These are phyloP conservation scores for Candida silvatica DNA, from an alignment of 805 yeast genomes.

Conservation along the genomic window DNA sequence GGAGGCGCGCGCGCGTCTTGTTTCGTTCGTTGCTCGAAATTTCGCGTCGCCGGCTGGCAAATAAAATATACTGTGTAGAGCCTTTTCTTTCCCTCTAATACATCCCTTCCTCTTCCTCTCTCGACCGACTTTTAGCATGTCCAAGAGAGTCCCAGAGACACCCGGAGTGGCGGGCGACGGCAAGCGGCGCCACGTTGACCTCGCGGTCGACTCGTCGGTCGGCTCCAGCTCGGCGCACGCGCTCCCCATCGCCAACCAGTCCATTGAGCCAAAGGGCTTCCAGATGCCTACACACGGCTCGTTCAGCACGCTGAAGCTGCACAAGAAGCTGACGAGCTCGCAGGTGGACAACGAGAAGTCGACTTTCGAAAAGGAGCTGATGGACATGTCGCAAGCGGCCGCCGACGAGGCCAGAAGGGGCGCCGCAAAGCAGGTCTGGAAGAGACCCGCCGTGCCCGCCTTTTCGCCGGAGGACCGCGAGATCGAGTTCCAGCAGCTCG, in stretches of 20 bases:
- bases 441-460: conserved; percentile 44
- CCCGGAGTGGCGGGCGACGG: too few species aligned
- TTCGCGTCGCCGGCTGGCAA: too few species aligned
- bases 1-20: too few species aligned
- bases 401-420: conserved; percentile 11
- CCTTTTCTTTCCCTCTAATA: too few species aligned
- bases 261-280: conserved; percentile 14
- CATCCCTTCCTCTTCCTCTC: too few species aligned
- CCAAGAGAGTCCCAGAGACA: too few species aligned
- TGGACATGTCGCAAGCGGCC: conserved; percentile 32
- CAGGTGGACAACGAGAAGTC: conserved; percentile 31
- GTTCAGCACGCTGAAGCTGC: conserved; percentile 17
- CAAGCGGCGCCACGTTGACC: conserved; percentile 1
- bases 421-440: conserved; percentile 29
- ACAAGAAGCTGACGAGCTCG: conserved; percentile 18
- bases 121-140: too few species aligned
- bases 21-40: too few species aligned
- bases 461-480: conserved; percentile 43
- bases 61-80: too few species aligned
- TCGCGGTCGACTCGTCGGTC: neutral
- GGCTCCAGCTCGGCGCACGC: neutral
- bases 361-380: conserved; percentile 44
- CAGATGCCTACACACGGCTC: conserved; percentile 21
- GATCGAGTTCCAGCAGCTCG: conserved; percentile 81
- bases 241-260: conserved; percentile 2